A percentile compares a stretch with the other conserved stretches of the same genome.
Conservation (phyloP, 2,329 filamentous ascomycete genomes). For the Aspergillus sp. region DNA sequence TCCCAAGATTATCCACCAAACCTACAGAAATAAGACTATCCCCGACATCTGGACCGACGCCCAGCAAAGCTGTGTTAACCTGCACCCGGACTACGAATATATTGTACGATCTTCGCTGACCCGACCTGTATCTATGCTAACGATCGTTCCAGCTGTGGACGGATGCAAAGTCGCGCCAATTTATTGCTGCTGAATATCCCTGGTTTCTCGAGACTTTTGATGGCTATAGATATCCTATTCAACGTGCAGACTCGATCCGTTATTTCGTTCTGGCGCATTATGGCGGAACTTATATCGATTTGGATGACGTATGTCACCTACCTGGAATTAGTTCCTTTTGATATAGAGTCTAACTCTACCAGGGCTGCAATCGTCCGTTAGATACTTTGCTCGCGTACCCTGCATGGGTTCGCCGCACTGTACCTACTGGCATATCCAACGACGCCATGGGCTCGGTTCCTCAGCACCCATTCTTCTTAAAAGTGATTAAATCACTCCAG, state of each 20-base stretch:
- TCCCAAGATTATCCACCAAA: conserved; percentile 76
- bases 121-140: conserved; percentile 13
- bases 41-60: conserved; percentile 65
- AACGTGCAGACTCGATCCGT: conserved; percentile 74
- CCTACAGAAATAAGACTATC: conserved; percentile 69
- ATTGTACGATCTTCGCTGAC: conserved; percentile 48
- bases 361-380: conserved; percentile 66
- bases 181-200: conserved; percentile 71
- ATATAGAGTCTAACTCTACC: not conserved
- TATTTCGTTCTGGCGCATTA: conserved; percentile 77
- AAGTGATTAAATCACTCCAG: conserved; percentile 65
- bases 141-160: conserved; percentile 66
- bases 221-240: conserved; percentile 71
- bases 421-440: conserved; percentile 77
- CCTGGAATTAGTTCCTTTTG: too few relatives aligned
- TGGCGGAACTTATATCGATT: conserved; percentile 77
- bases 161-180: conserved; percentile 65
- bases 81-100: conserved; percentile 72
- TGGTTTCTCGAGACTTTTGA: conserved; percentile 77
- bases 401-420: conserved; percentile 68
- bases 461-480: conserved; percentile 71
- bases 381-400: conserved; percentile 69
- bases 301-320: conserved; percentile 49
- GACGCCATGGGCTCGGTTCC: conserved; percentile 74
- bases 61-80: conserved; percentile 64